Evolutionary conservation across 768 basidiomycete species (phyloP), one percentile per base, ranked within the genome.

Genomic region (Porphyrellus cyaneotinctus): DNA sequence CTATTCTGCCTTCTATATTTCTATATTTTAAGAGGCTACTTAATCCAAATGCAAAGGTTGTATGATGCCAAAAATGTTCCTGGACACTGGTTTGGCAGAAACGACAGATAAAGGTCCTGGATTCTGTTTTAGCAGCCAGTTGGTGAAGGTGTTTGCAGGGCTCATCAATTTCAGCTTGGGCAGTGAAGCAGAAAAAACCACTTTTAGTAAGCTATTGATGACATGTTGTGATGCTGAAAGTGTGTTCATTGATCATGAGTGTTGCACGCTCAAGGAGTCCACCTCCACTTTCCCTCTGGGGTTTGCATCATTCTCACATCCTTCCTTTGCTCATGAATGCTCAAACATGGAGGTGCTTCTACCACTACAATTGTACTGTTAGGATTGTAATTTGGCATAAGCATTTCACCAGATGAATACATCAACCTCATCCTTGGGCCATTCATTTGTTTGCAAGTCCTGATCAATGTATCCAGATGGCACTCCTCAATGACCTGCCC

Each of bases 391-490:
- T 81, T 97, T 35, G 88, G 92, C 3, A 81, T 78, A 60, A 81
- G 82, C 58, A 76, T 89, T 0, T 71, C 87, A 0, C 78, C 83
- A 1, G 79, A 83, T 18, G 85, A 94, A 44, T 95, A 94, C 62
- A 64, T 76, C 3, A 77, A 76, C 33, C 63, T 81, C 6, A 82
- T 97, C 15, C 69, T 95, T 2, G 79, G 78, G 8, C 92, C 95
- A 0, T 75, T 99, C 3, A 78, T 92, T 98, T 79, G n/a, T n/a
- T n/a, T 61, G 80, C 87, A 2, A 95, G 87, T 59, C 89, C 94
- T 0, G 97, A 99, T 69, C 81, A 97, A 42, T 94, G 93, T 2
- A 91, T 85, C 22, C 80, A 97, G 28, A 95, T 99, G 88, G 95
- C 93, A 6, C 72, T 99, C 43, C 77, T 98, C 15, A 94, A 98